A percentile compares a stretch with the other conserved stretches of the same genome.
phyloP scores from a whole-genome alignment of 352 stramenopile genomes.

The Phytophthora uliginosa region DNA sequence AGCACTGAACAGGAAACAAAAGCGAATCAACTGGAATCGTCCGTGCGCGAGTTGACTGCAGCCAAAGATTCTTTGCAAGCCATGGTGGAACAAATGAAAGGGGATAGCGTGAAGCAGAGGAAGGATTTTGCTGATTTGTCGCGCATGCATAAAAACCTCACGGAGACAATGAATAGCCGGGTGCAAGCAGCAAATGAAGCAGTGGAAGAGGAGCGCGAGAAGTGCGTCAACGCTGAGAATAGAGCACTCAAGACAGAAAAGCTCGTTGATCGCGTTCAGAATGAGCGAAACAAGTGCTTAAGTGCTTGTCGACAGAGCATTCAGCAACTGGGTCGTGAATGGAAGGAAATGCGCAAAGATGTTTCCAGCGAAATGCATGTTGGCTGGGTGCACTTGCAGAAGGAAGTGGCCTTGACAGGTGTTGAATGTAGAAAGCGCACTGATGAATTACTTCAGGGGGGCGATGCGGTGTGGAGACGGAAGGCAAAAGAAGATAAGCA shows the following conservation, averaged over 20 bases:
- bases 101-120: constrained; percentile 50
- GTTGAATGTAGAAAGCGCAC: constrained; percentile 38
- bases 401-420: constrained; percentile 36
- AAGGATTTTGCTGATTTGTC: constrained; percentile 75
- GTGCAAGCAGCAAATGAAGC: constrained; percentile 34
- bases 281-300: constrained; percentile 38
- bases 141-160: constrained; percentile 76
- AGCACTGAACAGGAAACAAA: constrained; percentile 22
- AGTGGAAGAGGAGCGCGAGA: constrained; percentile 46
- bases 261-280: constrained; percentile 24
- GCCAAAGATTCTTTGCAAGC: constrained; percentile 44
- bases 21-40: constrained; percentile 20
- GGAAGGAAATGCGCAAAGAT: constrained; percentile 39
- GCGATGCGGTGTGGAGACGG: constrained; percentile 31
- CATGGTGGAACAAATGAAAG: constrained; percentile 41
- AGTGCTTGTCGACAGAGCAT: constrained; percentile 42
- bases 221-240: constrained; percentile 30
- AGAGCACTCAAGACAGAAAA: constrained; percentile 43
- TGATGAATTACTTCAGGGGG: constrained; percentile 27
- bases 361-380: constrained; percentile 47
- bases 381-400: constrained; percentile 39
- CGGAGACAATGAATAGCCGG: constrained; percentile 50
- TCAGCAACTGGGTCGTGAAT: constrained; percentile 39
- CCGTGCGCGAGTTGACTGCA: constrained; percentile 24
- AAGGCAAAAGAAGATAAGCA: constrained; percentile 51